These are phyloP conservation scores for Kwoniella mangroviensis DNA, from an alignment of 768 basidiomycete genomes.

Conservation along the genomic window DNA sequence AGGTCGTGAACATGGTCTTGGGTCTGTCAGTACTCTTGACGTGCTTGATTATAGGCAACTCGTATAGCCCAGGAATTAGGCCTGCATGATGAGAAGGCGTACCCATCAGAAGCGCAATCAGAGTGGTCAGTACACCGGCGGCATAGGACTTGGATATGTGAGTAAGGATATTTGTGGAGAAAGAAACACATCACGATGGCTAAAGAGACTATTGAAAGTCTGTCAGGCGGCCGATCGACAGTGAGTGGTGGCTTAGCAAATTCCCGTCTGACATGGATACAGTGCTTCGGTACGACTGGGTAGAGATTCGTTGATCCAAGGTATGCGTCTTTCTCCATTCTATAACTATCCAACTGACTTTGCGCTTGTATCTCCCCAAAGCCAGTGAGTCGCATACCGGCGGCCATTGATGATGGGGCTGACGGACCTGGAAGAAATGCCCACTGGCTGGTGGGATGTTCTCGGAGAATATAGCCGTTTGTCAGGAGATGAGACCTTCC, in stretches of 20 bases:
- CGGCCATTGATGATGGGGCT: not conserved
- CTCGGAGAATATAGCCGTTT: slow-evolving; percentile 7
- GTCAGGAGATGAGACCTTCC: slow-evolving; percentile 8
- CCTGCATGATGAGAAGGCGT: slow-evolving; percentile 12
- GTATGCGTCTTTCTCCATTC: not conserved
- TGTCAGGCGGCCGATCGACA: slow-evolving; percentile 12
- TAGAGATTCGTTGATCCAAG: not conserved
- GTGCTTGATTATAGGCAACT: not conserved
- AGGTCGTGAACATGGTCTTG: not conserved
- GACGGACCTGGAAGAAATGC: not conserved
- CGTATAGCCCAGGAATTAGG: slow-evolving; percentile 10
- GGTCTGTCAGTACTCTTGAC: not conserved
- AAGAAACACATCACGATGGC: too few species aligned
- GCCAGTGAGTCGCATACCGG: not conserved
- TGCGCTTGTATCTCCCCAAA: not conserved
- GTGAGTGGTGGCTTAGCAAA: not conserved
- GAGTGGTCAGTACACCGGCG: slow-evolving; percentile 7
- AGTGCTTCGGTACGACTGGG: slow-evolving; percentile 12
- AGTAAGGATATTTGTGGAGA: not conserved
- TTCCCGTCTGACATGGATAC: not conserved
- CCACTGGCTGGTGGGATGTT: slow-evolving; percentile 13
- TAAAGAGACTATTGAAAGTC: not conserved
- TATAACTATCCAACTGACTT: too few species aligned
- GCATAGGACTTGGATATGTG: slow-evolving; percentile 12
- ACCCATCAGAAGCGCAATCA: slow-evolving; percentile 4